A percentile compares a stretch with the other conserved stretches of the same genome.
Conservation (phyloP, 495 filamentous ascomycete species). For the Penicillium canariense region DNA sequence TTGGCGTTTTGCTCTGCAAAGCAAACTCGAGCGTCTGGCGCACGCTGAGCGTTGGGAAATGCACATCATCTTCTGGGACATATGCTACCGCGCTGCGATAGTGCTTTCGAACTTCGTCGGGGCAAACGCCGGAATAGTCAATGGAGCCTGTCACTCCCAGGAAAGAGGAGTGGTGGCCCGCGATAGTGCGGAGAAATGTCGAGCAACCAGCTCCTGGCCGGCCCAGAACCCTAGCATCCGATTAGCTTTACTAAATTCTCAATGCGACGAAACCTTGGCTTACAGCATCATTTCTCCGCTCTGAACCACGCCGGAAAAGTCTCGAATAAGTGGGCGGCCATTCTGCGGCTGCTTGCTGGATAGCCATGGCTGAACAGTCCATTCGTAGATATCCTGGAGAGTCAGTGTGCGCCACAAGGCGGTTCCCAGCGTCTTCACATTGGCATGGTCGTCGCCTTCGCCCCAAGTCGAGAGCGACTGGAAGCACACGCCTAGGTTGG, state of each 20-base stretch:
- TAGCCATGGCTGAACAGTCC: slow-evolving; percentile 38
- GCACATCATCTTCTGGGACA: slow-evolving; percentile 78
- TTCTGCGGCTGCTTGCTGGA: slow-evolving; percentile 27
- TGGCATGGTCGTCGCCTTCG: slow-evolving; percentile 28
- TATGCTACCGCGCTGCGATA: slow-evolving; percentile 82
- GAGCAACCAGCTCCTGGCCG: slow-evolving; percentile 85
- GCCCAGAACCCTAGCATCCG: slow-evolving; percentile 60
- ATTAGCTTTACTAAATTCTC: neutral
- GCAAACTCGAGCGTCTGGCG: slow-evolving; percentile 81
- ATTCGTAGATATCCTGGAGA: slow-evolving; percentile 38
- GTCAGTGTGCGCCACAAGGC: slow-evolving; percentile 39
- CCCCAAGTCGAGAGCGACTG: slow-evolving; percentile 41
- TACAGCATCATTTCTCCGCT: slow-evolving; percentile 72
- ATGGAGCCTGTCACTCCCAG: slow-evolving; percentile 75
- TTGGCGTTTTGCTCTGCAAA: slow-evolving; percentile 70
- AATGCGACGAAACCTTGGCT: slow-evolving; percentile 5
- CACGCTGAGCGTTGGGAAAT: slow-evolving; percentile 79
- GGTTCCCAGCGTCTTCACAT: slow-evolving; percentile 34
- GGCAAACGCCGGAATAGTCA: slow-evolving; percentile 69
- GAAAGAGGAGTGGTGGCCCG: slow-evolving; percentile 77
- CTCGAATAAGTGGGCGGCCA: slow-evolving; percentile 40
- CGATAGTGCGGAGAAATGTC: slow-evolving; percentile 80
- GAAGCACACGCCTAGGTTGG: slow-evolving; percentile 38
- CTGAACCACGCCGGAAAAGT: slow-evolving; percentile 66
- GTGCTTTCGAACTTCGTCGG: slow-evolving; percentile 55